phyloP scores from a whole-genome alignment of 192 early-diverging fungal species.

The Coemansia javaensis region DNA sequence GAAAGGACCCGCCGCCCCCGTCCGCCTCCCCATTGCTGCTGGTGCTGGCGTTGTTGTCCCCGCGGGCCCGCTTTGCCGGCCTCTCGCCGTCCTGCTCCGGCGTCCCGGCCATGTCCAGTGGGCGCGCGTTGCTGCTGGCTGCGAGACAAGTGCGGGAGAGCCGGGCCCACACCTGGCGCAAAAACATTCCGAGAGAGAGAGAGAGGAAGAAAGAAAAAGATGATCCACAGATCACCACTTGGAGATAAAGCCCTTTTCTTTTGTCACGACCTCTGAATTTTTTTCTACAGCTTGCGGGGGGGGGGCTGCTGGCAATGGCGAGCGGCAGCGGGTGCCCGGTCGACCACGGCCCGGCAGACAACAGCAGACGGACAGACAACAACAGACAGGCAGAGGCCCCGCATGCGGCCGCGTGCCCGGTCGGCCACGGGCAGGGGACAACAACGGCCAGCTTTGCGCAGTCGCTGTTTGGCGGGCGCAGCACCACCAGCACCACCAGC shows the following conservation, averaged over 20 bases:
- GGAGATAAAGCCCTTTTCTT: background rate
- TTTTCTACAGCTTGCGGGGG: too few relatives aligned
- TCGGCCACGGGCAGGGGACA: constrained; percentile 15
- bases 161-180: too few relatives aligned
- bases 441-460: constrained; percentile 19
- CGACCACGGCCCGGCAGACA: constrained; percentile 7
- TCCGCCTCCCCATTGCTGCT: too few relatives aligned
- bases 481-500: too few relatives aligned
- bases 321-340: constrained; percentile 12
- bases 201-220: background rate
- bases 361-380: background rate
- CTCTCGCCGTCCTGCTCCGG: background rate
- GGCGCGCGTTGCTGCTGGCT: background rate
- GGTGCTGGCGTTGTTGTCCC: background rate
- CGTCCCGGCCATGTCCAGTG: background rate
- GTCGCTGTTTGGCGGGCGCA: constrained; percentile 12
- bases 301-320: too few relatives aligned
- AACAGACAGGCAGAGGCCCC: constrained; percentile 7
- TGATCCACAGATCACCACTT: background rate
- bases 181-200: too few relatives aligned
- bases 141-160: too few relatives aligned
- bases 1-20: too few relatives aligned
- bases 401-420: constrained; percentile 22
- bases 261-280: too few relatives aligned
- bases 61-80: constrained; percentile 24